Evolutionary conservation across 306 rosid species (phyloP), one percentile per base, ranked within the genome.

Genomic region (Fragaria nilgerrensis): DNA sequence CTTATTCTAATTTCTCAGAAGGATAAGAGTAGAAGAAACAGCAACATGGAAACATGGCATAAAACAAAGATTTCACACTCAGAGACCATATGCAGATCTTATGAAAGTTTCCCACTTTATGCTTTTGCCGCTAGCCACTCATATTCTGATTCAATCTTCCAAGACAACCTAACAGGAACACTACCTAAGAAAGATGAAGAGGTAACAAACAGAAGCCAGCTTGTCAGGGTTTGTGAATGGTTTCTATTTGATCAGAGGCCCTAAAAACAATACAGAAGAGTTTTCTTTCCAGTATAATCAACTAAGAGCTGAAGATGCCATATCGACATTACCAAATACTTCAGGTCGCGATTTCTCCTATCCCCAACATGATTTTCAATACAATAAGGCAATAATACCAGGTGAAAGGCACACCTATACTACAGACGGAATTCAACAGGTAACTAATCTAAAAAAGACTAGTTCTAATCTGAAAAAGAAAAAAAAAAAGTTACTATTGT

Each of bases 61-160:
- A 81, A 84, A 89, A 89, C 91, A 89, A 88, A 86, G 49, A 76
- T 76, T 84, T 86, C 90, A 68, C 91, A 17, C 86, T 85, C 90
- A 22, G 32, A 64, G 71, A 79, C 82, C 85, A 75, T 75, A 66
- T 65, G 63, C 44, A n/a, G 68, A 77, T 77, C 58, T 74, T 62
- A 81, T 63, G 55, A 75, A 70, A 80, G 47, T 70, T 43, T 70
- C 76, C 50, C 14, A 41, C 65, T 68, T 64, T 29, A 71, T 77
- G 49, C 79, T 72, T 84, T 75, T 71, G n/a, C 68, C 78, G 66
- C 81, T 76, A 73, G 86, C 88, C 91, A 75, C 84, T 79, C 84
- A 55, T 68, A 41, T 74, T 81, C 75, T 52, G 79, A 41, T 61
- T 68, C 70, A 41, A 64, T 44, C 75, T 44, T 44, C 81, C 5